Base-by-base conservation (phyloP, 2,329 filamentous ascomycete genomes). In the Neospermospora avenae region DNA sequence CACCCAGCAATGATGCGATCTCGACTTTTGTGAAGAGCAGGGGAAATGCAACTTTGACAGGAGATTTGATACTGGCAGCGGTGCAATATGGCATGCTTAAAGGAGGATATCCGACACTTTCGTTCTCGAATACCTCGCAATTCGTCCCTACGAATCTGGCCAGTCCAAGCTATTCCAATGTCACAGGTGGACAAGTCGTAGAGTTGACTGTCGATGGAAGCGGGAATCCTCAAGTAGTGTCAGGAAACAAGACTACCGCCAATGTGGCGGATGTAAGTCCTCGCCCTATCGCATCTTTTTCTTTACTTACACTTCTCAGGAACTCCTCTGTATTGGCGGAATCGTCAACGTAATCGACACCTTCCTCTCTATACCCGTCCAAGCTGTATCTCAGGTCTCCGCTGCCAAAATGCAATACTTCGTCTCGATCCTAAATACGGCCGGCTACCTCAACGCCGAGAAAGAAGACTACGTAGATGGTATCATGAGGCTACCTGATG, bases 281-380 rank as follows among this genome's bases (percentile, higher is more conserved):
- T 4, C 13, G 35, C 7, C 18, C 48, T 20, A 20, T 18, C n/a
- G 2, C 28, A 22, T 11, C 18, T 3, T 11, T 14, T 37, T 2
- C 31, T 37, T 3, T 22, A 37, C 48, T 51, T 3, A 35, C 4
- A 22, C 10, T 25, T 3, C 49, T 16, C 20, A 81, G 79, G 78
- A 84, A 67, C 72, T 84, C 54, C 76, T 79, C 64, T 85, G 81
- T 67, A 77, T 77, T n/a, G 78, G 80, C 55, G 82, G 82, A 25
- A 73, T 81, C 31, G 78, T 86, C 2, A 81, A 84, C 64, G 74
- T 84, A 42, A 76, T 84, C 55, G 75, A 84, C 67, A 69, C 69
- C 3, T 74, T 82, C 22, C 74, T 83, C 5, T 74, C 73, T 0
- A 72, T 83, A 6, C 82, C 82, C 0, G 11, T 60, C 8, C 31